phyloP scores from a whole-genome alignment of 108 stramenopile genomes.

The Nannochloropsis oceanica region DNA sequence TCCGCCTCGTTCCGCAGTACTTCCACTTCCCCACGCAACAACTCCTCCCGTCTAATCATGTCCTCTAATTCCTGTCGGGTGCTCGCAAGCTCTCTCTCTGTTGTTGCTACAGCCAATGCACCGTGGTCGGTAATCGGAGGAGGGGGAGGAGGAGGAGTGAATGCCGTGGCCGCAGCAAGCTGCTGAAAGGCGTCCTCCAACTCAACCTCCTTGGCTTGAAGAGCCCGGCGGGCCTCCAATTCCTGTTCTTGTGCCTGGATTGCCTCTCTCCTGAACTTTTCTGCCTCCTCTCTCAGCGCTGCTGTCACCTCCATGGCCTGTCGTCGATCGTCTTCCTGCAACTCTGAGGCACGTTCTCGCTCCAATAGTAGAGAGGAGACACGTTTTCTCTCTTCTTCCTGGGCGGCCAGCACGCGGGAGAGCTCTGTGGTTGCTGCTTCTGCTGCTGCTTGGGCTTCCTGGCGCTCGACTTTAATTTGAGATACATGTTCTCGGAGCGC shows the following conservation, averaged over 20 bases:
- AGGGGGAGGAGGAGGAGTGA: not conserved
- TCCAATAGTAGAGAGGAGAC: not conserved
- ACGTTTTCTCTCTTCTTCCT: not conserved
- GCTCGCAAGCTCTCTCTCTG: not conserved
- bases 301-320: not conserved
- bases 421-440: not conserved
- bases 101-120: not conserved
- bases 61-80: not conserved
- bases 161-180: not conserved
- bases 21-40: not conserved
- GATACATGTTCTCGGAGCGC: not conserved
- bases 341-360: not conserved
- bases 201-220: not conserved
- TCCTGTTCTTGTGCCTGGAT: not conserved
- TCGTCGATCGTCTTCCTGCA: not conserved
- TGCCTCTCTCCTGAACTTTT: not conserved
- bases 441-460: not conserved
- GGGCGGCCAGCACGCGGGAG: not conserved
- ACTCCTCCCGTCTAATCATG: not conserved
- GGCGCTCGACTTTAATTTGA: not conserved
- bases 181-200: not conserved
- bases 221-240: not conserved
- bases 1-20: not conserved
- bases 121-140: not conserved
- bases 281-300: not conserved